phyloP scores from a whole-genome alignment of 202 grass and related monocot species.

The Brachypodium distachyon region DNA sequence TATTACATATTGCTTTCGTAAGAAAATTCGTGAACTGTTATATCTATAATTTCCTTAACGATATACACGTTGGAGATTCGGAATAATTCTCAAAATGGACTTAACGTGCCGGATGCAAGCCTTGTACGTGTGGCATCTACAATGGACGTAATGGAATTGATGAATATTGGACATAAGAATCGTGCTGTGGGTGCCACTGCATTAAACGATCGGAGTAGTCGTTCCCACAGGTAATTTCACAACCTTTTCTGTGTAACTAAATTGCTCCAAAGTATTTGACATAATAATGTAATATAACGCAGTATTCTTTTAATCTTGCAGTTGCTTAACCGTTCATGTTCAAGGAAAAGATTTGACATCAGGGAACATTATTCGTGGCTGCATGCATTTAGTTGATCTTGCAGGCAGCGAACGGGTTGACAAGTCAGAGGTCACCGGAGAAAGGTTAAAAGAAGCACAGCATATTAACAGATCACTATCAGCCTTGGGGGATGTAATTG shows the following conservation, averaged over 20 bases:
- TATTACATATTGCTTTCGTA: constrained; percentile 4
- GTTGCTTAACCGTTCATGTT: constrained; percentile 97
- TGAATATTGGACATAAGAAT: constrained; percentile 91
- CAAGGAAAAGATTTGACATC: constrained; percentile 95
- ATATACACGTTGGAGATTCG: constrained; percentile 82
- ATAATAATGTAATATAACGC: constrained; percentile 25
- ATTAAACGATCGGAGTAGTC: constrained; percentile 93
- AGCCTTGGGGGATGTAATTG: constrained; percentile 95
- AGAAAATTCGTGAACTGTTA: neutral
- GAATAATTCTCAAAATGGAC: constrained; percentile 89
- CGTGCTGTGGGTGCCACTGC: constrained; percentile 87
- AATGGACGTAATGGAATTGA: constrained; percentile 86
- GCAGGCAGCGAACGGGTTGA: constrained; percentile 96
- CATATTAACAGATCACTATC: constrained; percentile 99
- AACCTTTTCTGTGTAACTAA: neutral
- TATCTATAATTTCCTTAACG: constrained; percentile 49
- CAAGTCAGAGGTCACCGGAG: constrained; percentile 94
- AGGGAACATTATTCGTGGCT: constrained; percentile 68
- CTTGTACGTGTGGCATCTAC: constrained; percentile 70
- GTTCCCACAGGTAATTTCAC: constrained; percentile 75
- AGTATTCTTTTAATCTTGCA: constrained; percentile 41
- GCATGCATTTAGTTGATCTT: constrained; percentile 99
- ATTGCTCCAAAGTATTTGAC: neutral
- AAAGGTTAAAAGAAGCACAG: constrained; percentile 96
- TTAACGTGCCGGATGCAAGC: constrained; percentile 94